Percentiles rank a stretch among this genome's conserved stretches.
phyloP scores from a whole-genome alignment of 2,329 filamentous ascomycete species.

The Paracoccidioides brasiliensis region DNA sequence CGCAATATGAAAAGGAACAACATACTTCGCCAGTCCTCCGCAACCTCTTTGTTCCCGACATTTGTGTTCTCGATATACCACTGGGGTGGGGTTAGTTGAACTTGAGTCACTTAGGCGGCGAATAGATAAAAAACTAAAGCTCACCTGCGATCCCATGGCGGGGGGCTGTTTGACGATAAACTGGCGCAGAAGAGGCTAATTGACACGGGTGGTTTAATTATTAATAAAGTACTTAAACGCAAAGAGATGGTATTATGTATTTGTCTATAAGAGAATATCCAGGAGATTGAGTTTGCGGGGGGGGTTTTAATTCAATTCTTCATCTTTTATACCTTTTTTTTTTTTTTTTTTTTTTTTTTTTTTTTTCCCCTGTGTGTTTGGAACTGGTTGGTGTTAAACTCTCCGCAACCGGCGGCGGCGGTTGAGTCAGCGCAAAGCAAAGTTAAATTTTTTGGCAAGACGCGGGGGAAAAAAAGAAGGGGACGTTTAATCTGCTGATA shows the following conservation, averaged over 20 bases:
- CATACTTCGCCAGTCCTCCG: constrained; percentile 75
- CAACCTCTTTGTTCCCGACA: constrained; percentile 58
- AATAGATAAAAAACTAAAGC: not conserved
- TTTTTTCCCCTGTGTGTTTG: not conserved
- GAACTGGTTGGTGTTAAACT: not conserved
- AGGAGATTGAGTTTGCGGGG: no score
- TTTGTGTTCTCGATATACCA: constrained; percentile 70
- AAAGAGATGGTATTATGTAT: no score
- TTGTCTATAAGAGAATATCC: not conserved
- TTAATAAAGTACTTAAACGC: no score
- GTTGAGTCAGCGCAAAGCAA: no score
- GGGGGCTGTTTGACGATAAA: not conserved
- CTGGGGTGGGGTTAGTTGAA: constrained; percentile 21
- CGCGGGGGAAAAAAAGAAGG: no score
- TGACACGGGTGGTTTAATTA: not conserved
- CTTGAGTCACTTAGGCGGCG: not conserved
- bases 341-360: not conserved
- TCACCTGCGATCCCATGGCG: constrained; percentile 1
- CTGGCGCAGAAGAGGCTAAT: not conserved
- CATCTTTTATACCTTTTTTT: not conserved
- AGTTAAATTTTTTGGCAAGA: no score
- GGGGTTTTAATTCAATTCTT: no score
- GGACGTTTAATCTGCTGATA: no score
- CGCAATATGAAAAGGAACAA: constrained; percentile 19
- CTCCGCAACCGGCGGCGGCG: not conserved